Evolutionary conservation across 352 stramenopile genomes (phyloP).

Genomic region (Halophytophthora batemanensis): DNA sequence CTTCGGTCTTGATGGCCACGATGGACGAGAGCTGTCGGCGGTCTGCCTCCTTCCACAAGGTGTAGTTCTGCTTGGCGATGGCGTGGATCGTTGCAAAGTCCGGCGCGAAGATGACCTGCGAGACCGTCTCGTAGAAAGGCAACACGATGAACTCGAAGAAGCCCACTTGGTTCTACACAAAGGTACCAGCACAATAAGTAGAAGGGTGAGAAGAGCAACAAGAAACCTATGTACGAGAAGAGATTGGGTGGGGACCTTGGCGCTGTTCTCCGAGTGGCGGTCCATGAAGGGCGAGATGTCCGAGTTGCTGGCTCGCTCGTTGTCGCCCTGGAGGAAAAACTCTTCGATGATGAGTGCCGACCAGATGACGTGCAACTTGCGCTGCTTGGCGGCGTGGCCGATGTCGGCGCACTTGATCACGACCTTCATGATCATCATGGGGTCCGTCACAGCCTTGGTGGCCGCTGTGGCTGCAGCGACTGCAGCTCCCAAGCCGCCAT

Average conservation of each 20-base stretch:
- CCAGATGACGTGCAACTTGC: constrained; percentile 87
- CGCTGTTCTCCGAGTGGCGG: constrained; percentile 82
- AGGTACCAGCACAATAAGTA: not conserved
- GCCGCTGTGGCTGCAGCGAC: constrained; percentile 2
- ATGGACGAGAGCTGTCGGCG: constrained; percentile 79
- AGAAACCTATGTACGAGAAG: no score
- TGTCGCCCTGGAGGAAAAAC: constrained; percentile 94
- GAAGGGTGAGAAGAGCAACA: not conserved
- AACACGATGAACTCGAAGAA: constrained; percentile 87
- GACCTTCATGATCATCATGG: constrained; percentile 88
- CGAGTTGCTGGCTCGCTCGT: constrained; percentile 86
- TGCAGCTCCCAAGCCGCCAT: constrained; percentile 9
- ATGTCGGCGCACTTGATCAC: constrained; percentile 92
- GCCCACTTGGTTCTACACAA: constrained; percentile 73
- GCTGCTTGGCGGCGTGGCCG: constrained; percentile 88
- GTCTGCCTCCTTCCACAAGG: constrained; percentile 81
- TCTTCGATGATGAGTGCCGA: constrained; percentile 92
- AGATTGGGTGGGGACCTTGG: constrained; percentile 60
- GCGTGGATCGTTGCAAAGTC: constrained; percentile 71
- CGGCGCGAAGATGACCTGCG: constrained; percentile 70
- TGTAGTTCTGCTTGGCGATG: constrained; percentile 84
- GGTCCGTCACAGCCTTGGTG: constrained; percentile 46
- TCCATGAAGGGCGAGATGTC: constrained; percentile 93
- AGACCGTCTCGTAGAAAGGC: constrained; percentile 77
- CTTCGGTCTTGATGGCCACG: constrained; percentile 72